These are phyloP conservation scores for Leptomonas pyrrhocoris DNA, from an alignment of 208 protist species.

Conservation along the genomic window DNA sequence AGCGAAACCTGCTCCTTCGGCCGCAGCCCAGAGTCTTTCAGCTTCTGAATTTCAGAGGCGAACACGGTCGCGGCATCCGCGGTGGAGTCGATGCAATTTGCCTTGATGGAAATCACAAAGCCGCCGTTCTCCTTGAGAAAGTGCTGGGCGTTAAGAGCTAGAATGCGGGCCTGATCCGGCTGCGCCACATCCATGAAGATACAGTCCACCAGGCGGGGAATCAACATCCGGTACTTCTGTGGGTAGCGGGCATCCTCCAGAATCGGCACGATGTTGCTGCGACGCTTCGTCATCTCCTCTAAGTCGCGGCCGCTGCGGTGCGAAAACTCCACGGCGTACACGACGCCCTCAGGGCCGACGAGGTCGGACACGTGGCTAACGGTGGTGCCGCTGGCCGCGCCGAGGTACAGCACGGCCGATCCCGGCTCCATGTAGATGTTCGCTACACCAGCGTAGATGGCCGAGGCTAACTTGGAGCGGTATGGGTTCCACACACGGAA, in stretches of 20 bases:
- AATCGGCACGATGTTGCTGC: slow-evolving; percentile 99
- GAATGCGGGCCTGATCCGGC: slow-evolving; percentile 99
- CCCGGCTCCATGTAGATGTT: slow-evolving; percentile 98
- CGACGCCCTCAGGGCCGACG: slow-evolving; percentile 98
- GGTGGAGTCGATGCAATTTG: slow-evolving; percentile 99
- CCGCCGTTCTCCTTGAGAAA: slow-evolving; percentile 99
- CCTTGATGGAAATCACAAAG: slow-evolving; percentile 99
- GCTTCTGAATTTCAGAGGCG: slow-evolving; percentile 96
- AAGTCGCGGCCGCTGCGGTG: slow-evolving; percentile 99
- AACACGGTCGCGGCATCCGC: slow-evolving; percentile 96
- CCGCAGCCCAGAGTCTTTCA: slow-evolving; percentile 96
- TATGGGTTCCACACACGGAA: slow-evolving; percentile 99
- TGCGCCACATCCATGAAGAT: slow-evolving; percentile 99
- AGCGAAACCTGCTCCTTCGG: slow-evolving; percentile 98
- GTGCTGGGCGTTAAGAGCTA: slow-evolving; percentile 98
- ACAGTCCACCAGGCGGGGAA: slow-evolving; percentile 98
- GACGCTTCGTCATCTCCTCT: slow-evolving; percentile 99
- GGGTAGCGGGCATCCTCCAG: slow-evolving; percentile 99
- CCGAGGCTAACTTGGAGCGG: slow-evolving; percentile 99
- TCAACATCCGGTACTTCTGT: slow-evolving; percentile 99
- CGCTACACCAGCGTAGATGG: slow-evolving; percentile 98
- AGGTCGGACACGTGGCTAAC: slow-evolving; percentile 99
- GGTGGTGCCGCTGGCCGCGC: slow-evolving; percentile 99
- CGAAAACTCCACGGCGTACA: slow-evolving; percentile 99
- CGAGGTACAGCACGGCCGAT: slow-evolving; percentile 99